Evolutionary conservation across 192 early-diverging fungal species (phyloP).

Genomic region (Umbelopsis isabellina): DNA sequence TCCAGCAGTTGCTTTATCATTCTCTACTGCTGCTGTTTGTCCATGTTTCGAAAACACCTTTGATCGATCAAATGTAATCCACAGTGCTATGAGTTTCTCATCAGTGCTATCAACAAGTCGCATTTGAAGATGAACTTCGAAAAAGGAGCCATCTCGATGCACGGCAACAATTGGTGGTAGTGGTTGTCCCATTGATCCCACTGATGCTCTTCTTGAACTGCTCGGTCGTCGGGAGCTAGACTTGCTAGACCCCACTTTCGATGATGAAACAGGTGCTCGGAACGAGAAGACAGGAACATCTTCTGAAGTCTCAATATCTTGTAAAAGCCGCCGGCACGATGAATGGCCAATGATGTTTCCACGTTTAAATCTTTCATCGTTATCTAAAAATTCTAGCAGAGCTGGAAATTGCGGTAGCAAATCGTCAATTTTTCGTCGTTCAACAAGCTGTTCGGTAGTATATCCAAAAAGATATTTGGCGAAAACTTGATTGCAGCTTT

Average conservation of each 20-base stretch:
- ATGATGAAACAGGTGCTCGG: background rate
- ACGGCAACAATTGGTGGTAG: slow-evolving; percentile 56
- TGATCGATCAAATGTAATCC: slow-evolving; percentile 65
- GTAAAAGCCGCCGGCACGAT: background rate
- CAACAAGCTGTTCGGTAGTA: slow-evolving; percentile 48
- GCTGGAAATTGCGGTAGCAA: slow-evolving; percentile 62
- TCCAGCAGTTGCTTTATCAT: background rate
- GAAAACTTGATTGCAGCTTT: slow-evolving; percentile 62
- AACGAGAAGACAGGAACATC: slow-evolving; percentile 7
- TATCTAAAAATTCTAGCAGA: slow-evolving; percentile 46
- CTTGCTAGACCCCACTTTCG: slow-evolving; percentile 7
- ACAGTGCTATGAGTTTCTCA: slow-evolving; percentile 58
- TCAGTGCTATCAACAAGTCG: slow-evolving; percentile 53
- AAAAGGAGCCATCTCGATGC: slow-evolving; percentile 61
- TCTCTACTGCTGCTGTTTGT: slow-evolving; percentile 17
- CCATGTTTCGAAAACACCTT: slow-evolving; percentile 40
- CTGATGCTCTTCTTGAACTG: slow-evolving; percentile 8
- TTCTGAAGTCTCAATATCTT: background rate
- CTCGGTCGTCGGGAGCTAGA: background rate
- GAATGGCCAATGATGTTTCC: slow-evolving; percentile 20
- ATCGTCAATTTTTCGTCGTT: slow-evolving; percentile 54
- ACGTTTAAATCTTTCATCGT: slow-evolving; percentile 30
- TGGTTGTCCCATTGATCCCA: slow-evolving; percentile 16
- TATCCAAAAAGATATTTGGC: slow-evolving; percentile 70
- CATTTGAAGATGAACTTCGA: slow-evolving; percentile 65